Evolutionary conservation across 306 rosid genomes (phyloP).

Genomic region (Citrullus colocynthis): DNA sequence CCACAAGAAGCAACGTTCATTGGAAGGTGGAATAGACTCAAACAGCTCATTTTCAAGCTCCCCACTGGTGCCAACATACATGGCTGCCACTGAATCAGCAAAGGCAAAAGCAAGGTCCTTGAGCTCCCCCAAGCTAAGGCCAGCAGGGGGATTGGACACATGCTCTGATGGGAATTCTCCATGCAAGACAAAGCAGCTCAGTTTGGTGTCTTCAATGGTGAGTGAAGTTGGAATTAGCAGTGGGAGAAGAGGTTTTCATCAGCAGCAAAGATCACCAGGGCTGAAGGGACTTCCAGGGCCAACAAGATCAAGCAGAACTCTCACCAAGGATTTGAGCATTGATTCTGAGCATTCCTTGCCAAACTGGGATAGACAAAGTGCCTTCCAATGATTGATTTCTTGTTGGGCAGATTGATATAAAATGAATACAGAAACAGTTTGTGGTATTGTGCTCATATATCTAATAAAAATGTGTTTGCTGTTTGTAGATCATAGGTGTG

Average conservation of each 20-base stretch:
- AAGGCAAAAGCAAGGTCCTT: constrained; percentile 58
- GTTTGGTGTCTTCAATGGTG: constrained; percentile 31
- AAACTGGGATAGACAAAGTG: constrained; percentile 37
- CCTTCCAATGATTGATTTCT: constrained; percentile 26
- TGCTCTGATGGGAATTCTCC: constrained; percentile 61
- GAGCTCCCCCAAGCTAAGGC: constrained; percentile 64
- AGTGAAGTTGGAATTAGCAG: constrained; percentile 36
- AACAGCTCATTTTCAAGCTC: constrained; percentile 44
- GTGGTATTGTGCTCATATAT: constrained; percentile 1
- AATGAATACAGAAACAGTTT: neutral
- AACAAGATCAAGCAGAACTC: constrained; percentile 39
- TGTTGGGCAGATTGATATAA: neutral
- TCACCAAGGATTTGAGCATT: constrained; percentile 42
- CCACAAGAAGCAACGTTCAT: constrained; percentile 47
- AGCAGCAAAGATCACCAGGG: constrained; percentile 66
- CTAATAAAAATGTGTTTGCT: neutral
- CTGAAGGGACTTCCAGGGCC: constrained; percentile 67
- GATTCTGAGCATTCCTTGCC: constrained; percentile 61
- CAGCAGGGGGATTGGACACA: constrained; percentile 33
- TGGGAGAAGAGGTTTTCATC: constrained; percentile 18
- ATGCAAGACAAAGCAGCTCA: constrained; percentile 56
- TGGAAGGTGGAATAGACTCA: constrained; percentile 28
- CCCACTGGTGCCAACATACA: constrained; percentile 69
- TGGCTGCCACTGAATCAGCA: constrained; percentile 94
- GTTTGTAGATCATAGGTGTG: neutral